Evolutionary conservation across 352 stramenopile species (phyloP).

Genomic region (Phytopythium cucurbitacearum): DNA sequence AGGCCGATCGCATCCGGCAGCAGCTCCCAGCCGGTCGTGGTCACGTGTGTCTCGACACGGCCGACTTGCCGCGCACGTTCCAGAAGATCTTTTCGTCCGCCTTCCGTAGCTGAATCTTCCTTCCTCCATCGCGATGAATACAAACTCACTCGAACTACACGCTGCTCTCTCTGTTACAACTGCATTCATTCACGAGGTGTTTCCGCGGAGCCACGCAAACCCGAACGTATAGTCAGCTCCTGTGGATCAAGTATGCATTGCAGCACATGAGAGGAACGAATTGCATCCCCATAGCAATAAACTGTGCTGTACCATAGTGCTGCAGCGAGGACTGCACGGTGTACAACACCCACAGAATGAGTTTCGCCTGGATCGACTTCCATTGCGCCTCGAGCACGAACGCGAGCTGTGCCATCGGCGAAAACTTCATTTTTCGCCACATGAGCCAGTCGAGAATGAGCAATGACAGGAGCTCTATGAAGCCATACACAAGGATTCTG

Average conservation of each 20-base stretch:
- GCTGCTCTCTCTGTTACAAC: not conserved
- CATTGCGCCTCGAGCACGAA: slow-evolving; percentile 26
- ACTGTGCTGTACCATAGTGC: slow-evolving; percentile 8
- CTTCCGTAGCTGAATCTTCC: slow-evolving; percentile 15
- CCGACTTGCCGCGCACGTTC: slow-evolving; percentile 75
- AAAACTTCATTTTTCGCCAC: slow-evolving; percentile 14
- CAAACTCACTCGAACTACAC: not conserved
- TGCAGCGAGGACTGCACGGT: slow-evolving; percentile 16
- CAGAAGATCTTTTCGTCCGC: slow-evolving; percentile 81
- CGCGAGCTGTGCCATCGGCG: slow-evolving; percentile 10
- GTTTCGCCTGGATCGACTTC: slow-evolving; percentile 10
- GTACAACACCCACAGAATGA: slow-evolving; percentile 22
- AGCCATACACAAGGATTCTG: slow-evolving; percentile 14
- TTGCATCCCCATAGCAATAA: not conserved
- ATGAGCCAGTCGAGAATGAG: slow-evolving; percentile 14
- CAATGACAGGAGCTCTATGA: slow-evolving; percentile 8
- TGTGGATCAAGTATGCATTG: no score
- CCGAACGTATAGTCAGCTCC: not conserved
- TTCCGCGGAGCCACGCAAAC: not conserved
- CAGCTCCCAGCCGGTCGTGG: slow-evolving; percentile 64
- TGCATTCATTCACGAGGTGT: no score
- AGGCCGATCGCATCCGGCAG: slow-evolving; percentile 60
- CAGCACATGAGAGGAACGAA: no score
- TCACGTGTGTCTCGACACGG: slow-evolving; percentile 78
- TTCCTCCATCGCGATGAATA: no score